A percentile compares a stretch with the other conserved stretches of the same genome.
Evolutionary conservation across 2,329 filamentous ascomycete genomes (phyloP).

Genomic region (Beauveria medogensis): DNA sequence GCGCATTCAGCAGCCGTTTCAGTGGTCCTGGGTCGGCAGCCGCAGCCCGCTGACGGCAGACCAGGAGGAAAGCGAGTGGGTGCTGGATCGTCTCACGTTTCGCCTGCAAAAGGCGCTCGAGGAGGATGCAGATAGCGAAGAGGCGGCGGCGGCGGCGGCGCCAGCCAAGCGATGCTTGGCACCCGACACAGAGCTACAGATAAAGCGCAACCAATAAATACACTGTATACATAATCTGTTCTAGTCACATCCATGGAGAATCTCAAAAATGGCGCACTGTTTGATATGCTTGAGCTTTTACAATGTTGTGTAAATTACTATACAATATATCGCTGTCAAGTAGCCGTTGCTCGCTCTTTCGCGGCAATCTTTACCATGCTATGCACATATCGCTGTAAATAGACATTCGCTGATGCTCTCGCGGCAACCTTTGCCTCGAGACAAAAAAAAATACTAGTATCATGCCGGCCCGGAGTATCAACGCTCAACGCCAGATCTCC

Average conservation of each 20-base stretch:
- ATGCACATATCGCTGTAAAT: not conserved
- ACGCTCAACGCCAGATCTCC: not conserved
- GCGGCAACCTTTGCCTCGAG: not conserved
- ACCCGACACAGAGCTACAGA: not conserved
- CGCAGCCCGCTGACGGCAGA: conserved; percentile 62
- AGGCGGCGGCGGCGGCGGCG: conserved; percentile 4
- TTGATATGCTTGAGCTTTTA: not conserved
- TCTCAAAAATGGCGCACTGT: not conserved
- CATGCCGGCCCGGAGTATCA: not conserved
- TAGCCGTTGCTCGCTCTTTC: no score
- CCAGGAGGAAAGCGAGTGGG: conserved; percentile 64
- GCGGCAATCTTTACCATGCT: no score
- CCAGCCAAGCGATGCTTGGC: not conserved
- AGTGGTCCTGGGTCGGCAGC: conserved; percentile 68
- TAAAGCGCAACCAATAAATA: not conserved
- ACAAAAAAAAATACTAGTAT: not conserved
- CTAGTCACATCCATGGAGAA: not conserved
- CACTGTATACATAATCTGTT: not conserved
- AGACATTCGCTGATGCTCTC: not conserved
- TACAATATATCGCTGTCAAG: no score
- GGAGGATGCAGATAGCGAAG: conserved; percentile 9
- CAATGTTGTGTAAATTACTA: no score
- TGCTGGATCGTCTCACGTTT: conserved; percentile 55
- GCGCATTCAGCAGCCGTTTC: conserved; percentile 21
- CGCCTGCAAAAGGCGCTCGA: conserved; percentile 35